Evolutionary conservation across 768 basidiomycete species (phyloP), one percentile per base, ranked within the genome.

Genomic region (Mrakia gelida): DNA sequence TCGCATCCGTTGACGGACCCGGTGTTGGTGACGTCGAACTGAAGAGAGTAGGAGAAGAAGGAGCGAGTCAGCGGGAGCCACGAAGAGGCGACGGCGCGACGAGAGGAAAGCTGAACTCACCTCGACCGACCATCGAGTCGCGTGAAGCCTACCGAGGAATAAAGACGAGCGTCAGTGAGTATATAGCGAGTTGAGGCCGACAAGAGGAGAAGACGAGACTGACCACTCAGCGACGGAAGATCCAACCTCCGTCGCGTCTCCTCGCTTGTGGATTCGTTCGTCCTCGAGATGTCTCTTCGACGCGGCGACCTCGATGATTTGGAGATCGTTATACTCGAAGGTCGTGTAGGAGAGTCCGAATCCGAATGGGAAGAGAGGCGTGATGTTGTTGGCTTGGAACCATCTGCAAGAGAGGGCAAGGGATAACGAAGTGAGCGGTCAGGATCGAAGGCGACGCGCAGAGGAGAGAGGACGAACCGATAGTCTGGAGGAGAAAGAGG

Each of bases 331-430:
- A 83, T 93, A 95, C 49, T 87, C 84, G 83, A 95, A 98, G 2
- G 85, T 87, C 54, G 95, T 91, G 85, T 97, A 98, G 77, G 90
- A 92, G 81, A 95, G 83, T 0, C 95, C 95, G 82, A 90, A 95
- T 7, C 95, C 95, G 83, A 98, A 98, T 32, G 41, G 41, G 81
- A 89, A 84, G 41, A 83, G 80, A 0, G 84, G 83, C 13, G 76
- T 80, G 54, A 82, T 81, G 83, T 89, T 85, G 76, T 90, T 88
- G 88, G 89, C 87, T 30, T 83, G 73, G 79, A 84, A 84, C 59
- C 59, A 59, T 59, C 59, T 59, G 59, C 13, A 79, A 81, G 81
- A 49, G 82, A 73, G 81, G n/a, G n/a, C n/a, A n/a, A n/a, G n/a
- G n/a, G n/a, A n/a, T n/a, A 90, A 71, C 88, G 56, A 56, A 13